Base-by-base conservation (phyloP, 2,329 filamentous ascomycete genomes). In the Diaporthe vexans region DNA sequence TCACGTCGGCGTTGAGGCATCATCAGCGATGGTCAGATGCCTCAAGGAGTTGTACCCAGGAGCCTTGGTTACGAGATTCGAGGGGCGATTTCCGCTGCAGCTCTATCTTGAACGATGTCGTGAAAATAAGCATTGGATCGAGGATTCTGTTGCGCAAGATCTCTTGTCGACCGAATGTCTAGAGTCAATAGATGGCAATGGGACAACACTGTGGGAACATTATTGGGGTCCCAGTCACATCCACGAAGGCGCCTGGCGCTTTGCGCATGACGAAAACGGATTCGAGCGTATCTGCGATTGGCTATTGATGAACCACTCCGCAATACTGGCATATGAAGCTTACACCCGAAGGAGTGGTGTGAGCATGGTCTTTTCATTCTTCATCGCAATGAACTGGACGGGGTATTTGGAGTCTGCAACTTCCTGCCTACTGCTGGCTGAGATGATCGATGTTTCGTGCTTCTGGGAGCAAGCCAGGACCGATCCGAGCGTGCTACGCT, bases 121-220 rank as follows among this genome's bases (percentile, higher is more conserved):
- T 1, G 13, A 5, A 1, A 0, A 21, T 0, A 13, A 13, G 0
- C 15, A 46, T 21, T 9, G 37, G 8, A 29, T 61, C 9, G 37
- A 46, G 0, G n/a, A 46, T 9, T 4, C n/a, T 10, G 58, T 61
- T 15, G 37, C 58, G 11, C 37, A 61, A 9, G 13, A 61, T 1
- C 37, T 61, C 17, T 43, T 29, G 13, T 19, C 58, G 11, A 3
- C 15, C 10, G 37, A 11, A 46, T 4, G 1, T 17, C 17, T 61
- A 15, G 8, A 46, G 3, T 61, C 58, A 9, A 61, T 61, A 29
- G 58, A 61, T 13, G 57, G 57, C 3, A 17, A 59, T 4, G 57
- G 57, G 3, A 61, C 58, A 7, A 61, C 37, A 9, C n/a, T 61
- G 0, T 61, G 58, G 58, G 58, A 29, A 8, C 43, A 61, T 24